These are phyloP conservation scores for Tetrapisispora fleetii DNA, from an alignment of 805 yeast species.

Conservation along the genomic window DNA sequence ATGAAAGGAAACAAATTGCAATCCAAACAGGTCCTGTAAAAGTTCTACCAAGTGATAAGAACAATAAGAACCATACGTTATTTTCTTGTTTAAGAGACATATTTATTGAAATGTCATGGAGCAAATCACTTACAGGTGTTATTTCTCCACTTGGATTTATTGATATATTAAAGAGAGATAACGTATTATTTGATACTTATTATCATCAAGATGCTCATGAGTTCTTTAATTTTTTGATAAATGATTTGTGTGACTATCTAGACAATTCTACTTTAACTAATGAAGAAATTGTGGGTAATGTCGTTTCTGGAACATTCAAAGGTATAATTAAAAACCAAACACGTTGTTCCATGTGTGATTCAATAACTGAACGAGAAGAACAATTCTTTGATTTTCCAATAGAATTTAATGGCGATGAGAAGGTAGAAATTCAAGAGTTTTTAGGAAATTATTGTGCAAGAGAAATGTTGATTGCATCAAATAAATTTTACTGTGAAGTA, in stretches of 20 bases:
- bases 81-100: slow-evolving; percentile 70
- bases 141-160: slow-evolving; percentile 73
- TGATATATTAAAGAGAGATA: slow-evolving; percentile 67
- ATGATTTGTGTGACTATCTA: slow-evolving; percentile 50
- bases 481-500: slow-evolving; percentile 85
- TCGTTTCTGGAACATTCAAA: slow-evolving; percentile 67
- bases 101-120: slow-evolving; percentile 73
- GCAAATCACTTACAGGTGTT: slow-evolving; percentile 60
- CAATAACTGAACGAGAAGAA: slow-evolving; percentile 71
- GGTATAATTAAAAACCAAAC: slow-evolving; percentile 83
- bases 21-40: slow-evolving; percentile 56
- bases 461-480: slow-evolving; percentile 75
- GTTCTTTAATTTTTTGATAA: slow-evolving; percentile 76
- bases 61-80: slow-evolving; percentile 34
- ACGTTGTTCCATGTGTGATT: slow-evolving; percentile 85
- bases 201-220: slow-evolving; percentile 99
- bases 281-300: slow-evolving; percentile 28
- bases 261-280: slow-evolving; percentile 8
- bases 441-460: slow-evolving; percentile 51
- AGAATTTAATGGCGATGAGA: slow-evolving; percentile 70
- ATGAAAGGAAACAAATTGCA: slow-evolving; percentile 70
- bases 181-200: slow-evolving; percentile 74
- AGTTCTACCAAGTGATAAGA: slow-evolving; percentile 65
- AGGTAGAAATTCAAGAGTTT: slow-evolving; percentile 52
- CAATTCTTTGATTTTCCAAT: slow-evolving; percentile 77